These are phyloP conservation scores for Paraphaeosphaeria sporulosa DNA, from an alignment of 2,329 filamentous ascomycete species.

Conservation along the genomic window DNA sequence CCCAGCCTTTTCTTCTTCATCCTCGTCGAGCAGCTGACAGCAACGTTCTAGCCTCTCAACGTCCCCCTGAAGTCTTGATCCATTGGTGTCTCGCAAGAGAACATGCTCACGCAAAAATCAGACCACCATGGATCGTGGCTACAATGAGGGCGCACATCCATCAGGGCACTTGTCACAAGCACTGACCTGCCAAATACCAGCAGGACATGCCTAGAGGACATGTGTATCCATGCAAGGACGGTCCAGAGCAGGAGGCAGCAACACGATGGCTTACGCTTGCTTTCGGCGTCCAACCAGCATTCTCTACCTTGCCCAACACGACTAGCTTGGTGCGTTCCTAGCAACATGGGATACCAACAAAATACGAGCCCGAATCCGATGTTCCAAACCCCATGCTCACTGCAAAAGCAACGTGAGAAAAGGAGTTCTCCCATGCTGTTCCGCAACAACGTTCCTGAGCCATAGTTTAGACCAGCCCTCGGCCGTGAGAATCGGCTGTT, in stretches of 20 bases:
- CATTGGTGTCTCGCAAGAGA: neutral
- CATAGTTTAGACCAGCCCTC: too few relatives aligned
- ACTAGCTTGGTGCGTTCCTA: neutral
- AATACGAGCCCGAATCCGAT: neutral
- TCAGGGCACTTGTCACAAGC: neutral
- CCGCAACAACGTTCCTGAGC: neutral
- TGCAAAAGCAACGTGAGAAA: neutral
- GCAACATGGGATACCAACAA: too few relatives aligned
- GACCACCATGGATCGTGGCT: neutral
- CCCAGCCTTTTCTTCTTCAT: neutral
- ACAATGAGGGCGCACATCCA: neutral
- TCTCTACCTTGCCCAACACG: neutral
- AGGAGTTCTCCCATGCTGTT: neutral
- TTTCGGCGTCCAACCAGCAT: neutral
- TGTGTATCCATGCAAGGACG: neutral
- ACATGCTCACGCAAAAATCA: constrained; percentile 1
- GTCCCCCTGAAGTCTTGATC: neutral
- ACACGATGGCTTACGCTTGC: neutral
- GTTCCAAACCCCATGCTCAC: neutral
- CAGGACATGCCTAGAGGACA: neutral
- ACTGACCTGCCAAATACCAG: neutral
- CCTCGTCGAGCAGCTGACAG: neutral
- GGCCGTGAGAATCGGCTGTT: too few relatives aligned
- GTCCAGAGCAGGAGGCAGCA: neutral
- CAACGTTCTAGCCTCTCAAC: neutral